Base-by-base conservation (phyloP, 768 basidiomycete species). In the Agaricus subrufescens region DNA sequence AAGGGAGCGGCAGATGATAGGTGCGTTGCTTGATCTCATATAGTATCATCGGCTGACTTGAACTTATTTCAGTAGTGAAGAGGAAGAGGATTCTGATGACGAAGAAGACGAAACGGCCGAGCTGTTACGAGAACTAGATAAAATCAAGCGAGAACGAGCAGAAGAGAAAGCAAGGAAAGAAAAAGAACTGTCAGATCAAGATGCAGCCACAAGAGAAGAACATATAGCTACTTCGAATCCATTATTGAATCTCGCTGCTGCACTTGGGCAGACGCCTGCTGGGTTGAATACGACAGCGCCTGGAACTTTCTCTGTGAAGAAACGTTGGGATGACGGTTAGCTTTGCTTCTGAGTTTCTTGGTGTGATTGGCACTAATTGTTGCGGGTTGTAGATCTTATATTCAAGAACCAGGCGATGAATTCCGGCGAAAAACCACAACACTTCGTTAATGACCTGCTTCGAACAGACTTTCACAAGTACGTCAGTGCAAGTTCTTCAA, bases 341-440 rank as follows among this genome's bases (percentile, higher is more conserved):
- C 69, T 25, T 12, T 53, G 45, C 60, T 27, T 56, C 56, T 45
- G 54, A 56, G 27, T 37, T 46, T 7, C 40, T 46, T 27, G 10
- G 2, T 12, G 15, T 15, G 46, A 3, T 40, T 39, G 43, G 2
- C 6, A 25, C 48, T 44, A 49, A 40, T 19, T 29, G 37, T 43
- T 57, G 60, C 58, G 40, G 49, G 25, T 60, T 66, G 31, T 64
- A 94, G 94, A 99, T 70, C 76, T 97, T 52, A 94, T 98, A 65
- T 98, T 98, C 84, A 98, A 98, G 76, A 98, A 98, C 69, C 97
- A 99, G 71, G 92, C 97, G 0, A 85, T 86, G 71, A 82, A 78
- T 31, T 68, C 78, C 46, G 79, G 74, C 56, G 80, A 85, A 52
- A 86, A 85, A 66, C 71, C 76, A 2, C 78, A 80, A 63, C 86